Conservation (phyloP, 73 alveolate species). For the Urostyla sp. region DNA sequence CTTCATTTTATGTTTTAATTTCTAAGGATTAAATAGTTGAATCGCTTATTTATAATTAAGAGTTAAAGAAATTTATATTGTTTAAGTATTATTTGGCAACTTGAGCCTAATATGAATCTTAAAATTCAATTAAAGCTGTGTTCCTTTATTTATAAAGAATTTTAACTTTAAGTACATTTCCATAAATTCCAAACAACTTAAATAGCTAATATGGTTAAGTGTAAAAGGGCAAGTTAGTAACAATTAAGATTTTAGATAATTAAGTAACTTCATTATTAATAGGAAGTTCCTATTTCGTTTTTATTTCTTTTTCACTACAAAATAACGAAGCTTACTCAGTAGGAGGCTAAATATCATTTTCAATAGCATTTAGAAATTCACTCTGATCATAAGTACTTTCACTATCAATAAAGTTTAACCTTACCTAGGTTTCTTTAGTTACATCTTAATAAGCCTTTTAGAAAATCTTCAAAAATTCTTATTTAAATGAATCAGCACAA, state of each 20-base stretch:
- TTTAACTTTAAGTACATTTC: conserved; percentile 62
- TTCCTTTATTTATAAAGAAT: conserved; percentile 56
- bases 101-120: conserved; percentile 45
- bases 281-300: too few relatives aligned
- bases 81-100: conserved; percentile 59
- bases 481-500: too few relatives aligned
- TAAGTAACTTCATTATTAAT: too few relatives aligned
- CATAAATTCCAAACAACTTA: conserved; percentile 63
- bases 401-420: too few relatives aligned
- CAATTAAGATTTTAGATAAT: conserved; percentile 42
- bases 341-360: too few relatives aligned
- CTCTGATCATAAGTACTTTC: too few relatives aligned
- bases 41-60: conserved; percentile 19
- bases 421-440: too few relatives aligned
- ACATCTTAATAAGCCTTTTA: conserved; percentile 14
- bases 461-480: conserved; percentile 21
- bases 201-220: conserved; percentile 37
- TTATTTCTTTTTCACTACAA: too few relatives aligned
- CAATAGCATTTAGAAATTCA: too few relatives aligned
- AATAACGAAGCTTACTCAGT: too few relatives aligned
- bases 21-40: conserved; percentile 51
- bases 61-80: conserved; percentile 13
- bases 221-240: conserved; percentile 49
- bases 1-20: background rate
- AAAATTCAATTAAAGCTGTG: conserved; percentile 59